Evolutionary conservation across 2,329 filamentous ascomycete genomes (phyloP).

Genomic region (Pseudopyrenochaeta lycopersici): DNA sequence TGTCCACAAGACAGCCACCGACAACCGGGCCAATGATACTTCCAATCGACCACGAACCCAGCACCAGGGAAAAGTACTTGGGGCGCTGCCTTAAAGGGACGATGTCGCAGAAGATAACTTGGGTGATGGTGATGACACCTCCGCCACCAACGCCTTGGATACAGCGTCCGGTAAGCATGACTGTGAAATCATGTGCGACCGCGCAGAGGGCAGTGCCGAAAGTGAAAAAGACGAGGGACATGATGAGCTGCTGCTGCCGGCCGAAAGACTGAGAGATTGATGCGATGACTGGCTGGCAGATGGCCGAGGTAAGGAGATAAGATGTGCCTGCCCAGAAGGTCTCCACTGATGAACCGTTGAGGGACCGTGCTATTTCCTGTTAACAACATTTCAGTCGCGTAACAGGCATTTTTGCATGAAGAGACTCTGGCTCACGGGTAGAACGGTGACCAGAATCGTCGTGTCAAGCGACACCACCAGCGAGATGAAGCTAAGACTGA

Average conservation of each 20-base stretch:
- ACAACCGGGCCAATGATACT: constrained; percentile 59
- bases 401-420: neutral
- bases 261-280: constrained; percentile 60
- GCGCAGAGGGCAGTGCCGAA: constrained; percentile 53
- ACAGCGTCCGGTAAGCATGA: constrained; percentile 46
- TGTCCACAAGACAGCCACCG: constrained; percentile 62
- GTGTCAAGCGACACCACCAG: constrained; percentile 43
- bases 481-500: constrained; percentile 37
- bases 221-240: constrained; percentile 57
- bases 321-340: constrained; percentile 77
- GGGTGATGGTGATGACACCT: constrained; percentile 51
- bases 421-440: constrained; percentile 35
- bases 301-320: constrained; percentile 72
- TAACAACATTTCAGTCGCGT: neutral
- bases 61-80: constrained; percentile 52
- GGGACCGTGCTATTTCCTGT: constrained; percentile 32
- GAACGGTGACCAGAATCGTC: constrained; percentile 38
- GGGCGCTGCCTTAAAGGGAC: constrained; percentile 53
- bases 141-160: constrained; percentile 52
- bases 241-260: constrained; percentile 51
- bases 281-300: constrained; percentile 62
- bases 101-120: constrained; percentile 57
- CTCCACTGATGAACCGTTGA: constrained; percentile 49
- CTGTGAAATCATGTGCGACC: constrained; percentile 43
- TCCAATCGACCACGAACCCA: constrained; percentile 62